These are phyloP conservation scores for Hanseniaspora occidentalis DNA, from an alignment of 805 yeast genomes.

Conservation along the genomic window DNA sequence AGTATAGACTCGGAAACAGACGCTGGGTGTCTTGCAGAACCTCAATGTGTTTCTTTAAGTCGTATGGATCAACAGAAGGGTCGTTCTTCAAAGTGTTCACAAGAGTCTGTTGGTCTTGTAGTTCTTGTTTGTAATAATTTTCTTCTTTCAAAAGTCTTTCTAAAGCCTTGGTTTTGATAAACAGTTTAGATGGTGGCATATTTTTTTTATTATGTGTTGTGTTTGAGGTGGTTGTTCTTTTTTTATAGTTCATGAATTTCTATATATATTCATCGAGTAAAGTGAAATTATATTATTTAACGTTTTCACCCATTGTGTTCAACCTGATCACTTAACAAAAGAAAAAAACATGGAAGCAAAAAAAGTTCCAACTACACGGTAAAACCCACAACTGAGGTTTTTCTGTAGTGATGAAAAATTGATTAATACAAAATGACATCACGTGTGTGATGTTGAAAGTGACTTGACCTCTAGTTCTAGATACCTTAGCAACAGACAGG, in stretches of 20 bases:
- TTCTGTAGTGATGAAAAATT: too few relatives aligned
- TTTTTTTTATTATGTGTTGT: not conserved
- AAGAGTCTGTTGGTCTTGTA: conserved; percentile 36
- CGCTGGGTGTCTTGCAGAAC: conserved; percentile 42
- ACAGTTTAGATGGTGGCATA: conserved; percentile 62
- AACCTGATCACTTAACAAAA: too few relatives aligned
- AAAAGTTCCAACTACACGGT: too few relatives aligned
- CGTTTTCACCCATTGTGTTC: too few relatives aligned
- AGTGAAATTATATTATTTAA: too few relatives aligned
- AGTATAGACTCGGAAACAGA: conserved; percentile 36
- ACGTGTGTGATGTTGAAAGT: too few relatives aligned
- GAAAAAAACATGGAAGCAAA: too few relatives aligned
- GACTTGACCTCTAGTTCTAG: too few relatives aligned
- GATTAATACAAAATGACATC: too few relatives aligned
- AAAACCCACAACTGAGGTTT: too few relatives aligned
- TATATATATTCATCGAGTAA: not conserved
- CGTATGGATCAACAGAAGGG: conserved; percentile 45
- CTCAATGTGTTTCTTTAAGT: conserved; percentile 42
- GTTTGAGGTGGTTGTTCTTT: not conserved
- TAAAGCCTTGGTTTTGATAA: conserved; percentile 60
- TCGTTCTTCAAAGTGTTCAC: conserved; percentile 35
- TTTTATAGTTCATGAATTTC: not conserved
- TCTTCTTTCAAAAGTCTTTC: conserved; percentile 60
- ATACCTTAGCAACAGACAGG: too few relatives aligned
- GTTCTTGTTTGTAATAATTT: conserved; percentile 44